Evolutionary conservation across 805 yeast species (phyloP), one percentile per base, ranked within the genome.

Genomic region (Candida endomychidarum): DNA sequence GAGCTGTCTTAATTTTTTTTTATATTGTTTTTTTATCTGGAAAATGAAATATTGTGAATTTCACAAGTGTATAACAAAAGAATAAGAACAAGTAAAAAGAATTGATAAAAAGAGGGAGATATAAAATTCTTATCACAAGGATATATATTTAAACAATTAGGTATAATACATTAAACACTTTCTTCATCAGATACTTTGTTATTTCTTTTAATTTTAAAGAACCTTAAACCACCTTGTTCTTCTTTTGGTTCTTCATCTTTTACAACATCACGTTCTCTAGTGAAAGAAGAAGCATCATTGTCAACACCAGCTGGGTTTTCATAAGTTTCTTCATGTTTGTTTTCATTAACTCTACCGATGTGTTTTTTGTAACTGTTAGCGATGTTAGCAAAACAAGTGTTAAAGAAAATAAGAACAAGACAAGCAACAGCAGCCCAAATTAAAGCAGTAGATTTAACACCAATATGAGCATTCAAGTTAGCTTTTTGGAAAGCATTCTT

Each of bases 401-500:
- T 58, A 58, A 77, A 60, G 65, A 72, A 77, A 29, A 77, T 67
- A 39, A 80, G 48, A 24, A 77, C 50, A 43, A 77, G 58, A 46
- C 72, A 61, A 3, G 75, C 81, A 39, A 78, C 78, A 16, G 86
- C 67, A 37, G 88, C 83, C 95, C 95, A 86, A 5, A 80, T 56
- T 40, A 83, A 54, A 54, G 84, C 90, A 57, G 80, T 58, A 53
- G 76, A 61, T 34, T 76, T 63, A 22, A 78, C 70, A 46, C 88
- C 86, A 42, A 84, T 47, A 40, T 72, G 65, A 29, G 80, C 71
- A 11, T 49, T 42, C 46, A 68, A 54, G 30, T 66, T 72, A 20
- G 60, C 75, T 44, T 65, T 57, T 27, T 60, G 55, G 75, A 90
- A 90, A 19, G 83, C 82, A 52, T 79, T 71, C 58, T 73, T 81